phyloP scores from a whole-genome alignment of 306 rosid genomes.

The Cucumis sativus region Cucumber_9930_V3 NC_026659.2:26837501-26838000 shows the following conservation, averaged over 20 bases:
- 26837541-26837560: constrained; percentile 28
- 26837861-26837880: constrained; percentile 19
- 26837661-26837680: constrained; percentile 19
- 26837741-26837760: constrained; percentile 17
- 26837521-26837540: constrained; percentile 22
- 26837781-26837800: constrained; percentile 30
- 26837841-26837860: constrained; percentile 26
- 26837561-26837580: constrained; percentile 3
- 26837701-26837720: constrained; percentile 18
- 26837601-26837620: constrained; percentile 31
- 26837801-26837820: constrained; percentile 24
- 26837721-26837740: constrained; percentile 21
- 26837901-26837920: constrained; percentile 39
- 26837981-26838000: constrained; percentile 15
- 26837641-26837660: constrained; percentile 24
- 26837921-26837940: constrained; percentile 24
- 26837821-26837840: constrained; percentile 27
- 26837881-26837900: constrained; percentile 37
- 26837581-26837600: constrained; percentile 25
- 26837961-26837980: constrained; percentile 12
- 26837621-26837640: constrained; percentile 29
- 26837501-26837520: constrained; percentile 21
- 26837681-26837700: constrained; percentile 22
- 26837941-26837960: constrained; percentile 21
- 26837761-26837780: constrained; percentile 29